Evolutionary conservation across 352 stramenopile genomes (phyloP), one percentile per base, ranked within the genome.

Genomic region (Globisporangium takayamanum): DNA sequence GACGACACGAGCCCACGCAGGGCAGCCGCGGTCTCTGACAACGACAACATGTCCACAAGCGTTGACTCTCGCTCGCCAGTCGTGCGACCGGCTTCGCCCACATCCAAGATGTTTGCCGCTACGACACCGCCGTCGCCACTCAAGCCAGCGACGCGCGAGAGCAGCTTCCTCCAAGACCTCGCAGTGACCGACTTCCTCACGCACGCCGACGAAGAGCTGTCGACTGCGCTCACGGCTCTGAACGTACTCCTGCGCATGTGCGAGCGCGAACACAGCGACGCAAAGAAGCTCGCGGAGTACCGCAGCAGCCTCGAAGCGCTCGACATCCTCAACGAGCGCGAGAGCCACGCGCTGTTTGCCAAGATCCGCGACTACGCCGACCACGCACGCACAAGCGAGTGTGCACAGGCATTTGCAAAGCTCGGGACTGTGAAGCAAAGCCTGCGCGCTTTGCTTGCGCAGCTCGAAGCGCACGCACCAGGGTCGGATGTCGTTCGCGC

Each of bases 161-260:
- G 62, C 53, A 62, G 48, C 4, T 94, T 94, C 26, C 63, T 94
- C 26, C 75, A 84, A 22, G 69, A 78, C 2, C 57, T 94, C 11
- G 80, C 78, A 0, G 76, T 92, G 16, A 70, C 65, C 0, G 73
- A 94, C 36, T 94, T 94, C 44, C 51, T 90, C 7, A 87, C 59
- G 20, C 78, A 92, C 50, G 77, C 82, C 8, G 68, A 87, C 49
- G 84, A 94, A 54, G 81, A 91, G 53, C 76, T 89, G 33, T 89
- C 80, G 28, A 94, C 84, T 8, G 77, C 82, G 0, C 25, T 83
- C 28, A 92, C 84, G n/a, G 84, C 82, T 18, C 59, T 94, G 4
- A 90, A 84, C 36, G 79, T 94, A 8, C 50, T 94, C 28, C 53
- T 92, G 5, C 72, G 69, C 4, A 90, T 94, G 70, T 82, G 82